Percentiles rank a stretch among this genome's conserved stretches.
These are phyloP conservation scores for Hanseniaspora gamundiae DNA, from an alignment of 1,139 yeast species.

Conservation along the genomic window DNA sequence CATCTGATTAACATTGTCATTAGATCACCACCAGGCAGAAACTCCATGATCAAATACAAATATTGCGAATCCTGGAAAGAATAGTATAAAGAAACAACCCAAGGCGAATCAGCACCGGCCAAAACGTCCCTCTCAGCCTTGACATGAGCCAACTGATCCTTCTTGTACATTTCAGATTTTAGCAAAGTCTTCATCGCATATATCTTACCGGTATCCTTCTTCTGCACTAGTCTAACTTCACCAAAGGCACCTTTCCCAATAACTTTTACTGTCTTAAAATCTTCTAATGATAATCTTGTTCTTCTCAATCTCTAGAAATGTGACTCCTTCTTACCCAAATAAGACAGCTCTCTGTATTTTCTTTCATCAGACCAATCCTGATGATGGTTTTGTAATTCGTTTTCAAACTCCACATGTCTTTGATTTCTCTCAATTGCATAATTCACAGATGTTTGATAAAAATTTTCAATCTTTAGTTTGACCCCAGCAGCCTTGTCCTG, in stretches of 20 bases:
- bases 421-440: constrained; percentile 77
- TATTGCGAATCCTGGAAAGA: constrained; percentile 73
- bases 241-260: constrained; percentile 86
- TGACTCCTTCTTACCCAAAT: constrained; percentile 65
- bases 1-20: constrained; percentile 83
- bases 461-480: constrained; percentile 59
- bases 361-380: constrained; percentile 67
- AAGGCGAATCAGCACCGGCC: constrained; percentile 77
- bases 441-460: constrained; percentile 62
- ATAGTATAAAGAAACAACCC: constrained; percentile 75
- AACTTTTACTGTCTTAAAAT: constrained; percentile 67
- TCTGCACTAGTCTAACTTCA: constrained; percentile 73
- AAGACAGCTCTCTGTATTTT: constrained; percentile 56
- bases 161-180: constrained; percentile 73
- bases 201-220: constrained; percentile 69
- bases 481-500: constrained; percentile 69
- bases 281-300: constrained; percentile 62
- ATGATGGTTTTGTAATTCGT: constrained; percentile 36
- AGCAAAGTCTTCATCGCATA: constrained; percentile 76
- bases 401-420: constrained; percentile 62
- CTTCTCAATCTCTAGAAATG: constrained; percentile 65
- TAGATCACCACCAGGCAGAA: constrained; percentile 75
- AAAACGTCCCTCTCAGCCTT: constrained; percentile 78
- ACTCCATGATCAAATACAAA: constrained; percentile 70
- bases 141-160: constrained; percentile 74